phyloP scores from a whole-genome alignment of 73 alveolate genomes.

The Paramecium primaurelia region DNA sequence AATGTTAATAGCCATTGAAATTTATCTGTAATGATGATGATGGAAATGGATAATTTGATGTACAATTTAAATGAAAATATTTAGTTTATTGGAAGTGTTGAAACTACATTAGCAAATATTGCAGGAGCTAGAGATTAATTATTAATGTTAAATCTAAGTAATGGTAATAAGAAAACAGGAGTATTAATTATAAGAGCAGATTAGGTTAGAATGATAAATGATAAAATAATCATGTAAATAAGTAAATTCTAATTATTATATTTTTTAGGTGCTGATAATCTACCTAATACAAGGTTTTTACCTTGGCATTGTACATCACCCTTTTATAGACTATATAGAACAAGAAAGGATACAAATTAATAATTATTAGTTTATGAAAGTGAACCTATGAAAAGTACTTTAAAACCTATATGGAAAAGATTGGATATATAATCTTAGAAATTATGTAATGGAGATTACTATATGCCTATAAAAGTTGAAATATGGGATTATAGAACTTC shows the following conservation, averaged over 20 bases:
- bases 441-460: slow-evolving; percentile 77
- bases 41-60: slow-evolving; percentile 34
- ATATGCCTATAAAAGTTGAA: slow-evolving; percentile 65
- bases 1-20: slow-evolving; percentile 47
- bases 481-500: slow-evolving; percentile 67
- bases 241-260: not conserved
- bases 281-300: slow-evolving; percentile 37
- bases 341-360: slow-evolving; percentile 16
- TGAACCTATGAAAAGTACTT: slow-evolving; percentile 19
- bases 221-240: slow-evolving; percentile 21
- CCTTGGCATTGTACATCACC: slow-evolving; percentile 45
- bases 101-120: slow-evolving; percentile 15
- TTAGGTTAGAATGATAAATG: slow-evolving; percentile 37
- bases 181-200: not conserved
- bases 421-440: slow-evolving; percentile 65
- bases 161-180: not conserved
- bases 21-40: slow-evolving; percentile 41
- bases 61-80: not conserved
- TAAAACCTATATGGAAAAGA: slow-evolving; percentile 62
- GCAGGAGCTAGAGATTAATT: slow-evolving; percentile 26
- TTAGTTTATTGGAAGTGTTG: slow-evolving; percentile 9
- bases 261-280: slow-evolving; percentile 38
- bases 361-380: slow-evolving; percentile 53
- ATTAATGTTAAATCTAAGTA: not conserved
- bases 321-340: slow-evolving; percentile 44